Conservation (phyloP, 352 stramenopile species). For the Phytophthora ohioensis region DNA sequence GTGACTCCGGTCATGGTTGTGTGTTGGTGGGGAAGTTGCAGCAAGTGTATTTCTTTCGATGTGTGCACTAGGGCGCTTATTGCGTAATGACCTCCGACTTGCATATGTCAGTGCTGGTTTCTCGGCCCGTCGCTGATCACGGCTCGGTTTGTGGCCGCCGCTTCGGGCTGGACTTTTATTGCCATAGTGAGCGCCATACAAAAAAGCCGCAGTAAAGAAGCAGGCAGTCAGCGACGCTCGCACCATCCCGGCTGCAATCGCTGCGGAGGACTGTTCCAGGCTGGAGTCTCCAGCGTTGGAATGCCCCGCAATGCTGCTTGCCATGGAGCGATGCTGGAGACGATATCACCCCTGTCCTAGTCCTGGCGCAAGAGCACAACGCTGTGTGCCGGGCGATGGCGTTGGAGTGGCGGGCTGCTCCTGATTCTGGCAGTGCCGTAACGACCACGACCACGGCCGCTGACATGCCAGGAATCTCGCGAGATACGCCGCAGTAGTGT, state of each 20-base stretch:
- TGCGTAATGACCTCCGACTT: conserved; percentile 28
- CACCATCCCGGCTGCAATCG: conserved; percentile 22
- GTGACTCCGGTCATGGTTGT: conserved; percentile 25
- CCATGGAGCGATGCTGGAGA: conserved; percentile 9
- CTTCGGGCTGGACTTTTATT: conserved; percentile 11
- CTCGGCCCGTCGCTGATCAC: conserved; percentile 19
- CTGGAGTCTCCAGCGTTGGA: conserved; percentile 6
- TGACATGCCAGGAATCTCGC: neutral
- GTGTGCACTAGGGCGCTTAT: conserved; percentile 20
- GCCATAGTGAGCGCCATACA: conserved; percentile 26
- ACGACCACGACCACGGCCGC: neutral
- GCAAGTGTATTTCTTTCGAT: neutral
- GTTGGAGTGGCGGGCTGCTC: neutral
- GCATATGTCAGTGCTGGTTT: conserved; percentile 18
- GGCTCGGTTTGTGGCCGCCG: conserved; percentile 13
- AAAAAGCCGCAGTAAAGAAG: conserved; percentile 15
- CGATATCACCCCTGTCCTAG: neutral
- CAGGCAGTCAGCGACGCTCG: conserved; percentile 12
- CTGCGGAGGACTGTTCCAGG: too few species aligned
- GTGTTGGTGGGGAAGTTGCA: neutral
- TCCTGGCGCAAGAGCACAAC: conserved; percentile 7
- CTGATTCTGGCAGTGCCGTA: neutral
- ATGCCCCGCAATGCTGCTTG: conserved; percentile 1
- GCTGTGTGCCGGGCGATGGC: conserved; percentile 15
- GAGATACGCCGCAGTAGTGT: conserved; percentile 19